Conservation (phyloP, 2,329 filamentous ascomycete genomes). For the Fusarium setosum region DNA sequence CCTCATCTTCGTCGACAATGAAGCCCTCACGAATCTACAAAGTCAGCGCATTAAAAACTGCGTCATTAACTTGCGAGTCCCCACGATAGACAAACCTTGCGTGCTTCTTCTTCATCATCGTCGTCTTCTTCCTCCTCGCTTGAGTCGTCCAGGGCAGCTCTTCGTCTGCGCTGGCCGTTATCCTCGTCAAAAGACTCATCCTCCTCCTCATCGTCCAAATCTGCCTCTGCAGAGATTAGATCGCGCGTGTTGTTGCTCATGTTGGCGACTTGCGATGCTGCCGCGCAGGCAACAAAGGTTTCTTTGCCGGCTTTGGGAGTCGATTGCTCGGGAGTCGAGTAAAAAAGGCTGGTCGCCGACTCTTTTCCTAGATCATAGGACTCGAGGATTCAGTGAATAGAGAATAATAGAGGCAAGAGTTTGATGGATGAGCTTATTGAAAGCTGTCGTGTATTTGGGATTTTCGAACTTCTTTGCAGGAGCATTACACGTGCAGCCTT, state of each 20-base stretch:
- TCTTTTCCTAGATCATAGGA: neutral
- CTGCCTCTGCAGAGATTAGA: constrained; percentile 86
- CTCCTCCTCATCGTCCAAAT: constrained; percentile 87
- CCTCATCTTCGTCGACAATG: constrained; percentile 92
- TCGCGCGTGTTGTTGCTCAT: constrained; percentile 77
- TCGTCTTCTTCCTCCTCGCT: constrained; percentile 94
- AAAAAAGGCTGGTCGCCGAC: neutral
- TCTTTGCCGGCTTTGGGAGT: constrained; percentile 22
- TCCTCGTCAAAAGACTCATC: constrained; percentile 87
- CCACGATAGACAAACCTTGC: constrained; percentile 66
- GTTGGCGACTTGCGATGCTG: constrained; percentile 47
- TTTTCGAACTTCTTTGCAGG: constrained; percentile 40
- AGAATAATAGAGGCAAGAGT: constrained; percentile 20
- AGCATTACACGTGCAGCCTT: constrained; percentile 44
- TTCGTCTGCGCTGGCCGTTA: constrained; percentile 68
- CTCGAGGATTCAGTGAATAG: constrained; percentile 5
- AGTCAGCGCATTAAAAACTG: constrained; percentile 22
- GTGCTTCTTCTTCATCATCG: constrained; percentile 87
- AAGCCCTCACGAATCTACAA: constrained; percentile 89
- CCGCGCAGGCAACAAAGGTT: constrained; percentile 42
- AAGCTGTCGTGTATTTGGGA: constrained; percentile 33
- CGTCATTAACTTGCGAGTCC: constrained; percentile 1
- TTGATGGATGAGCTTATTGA: constrained; percentile 17
- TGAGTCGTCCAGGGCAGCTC: constrained; percentile 75
- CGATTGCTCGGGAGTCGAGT: constrained; percentile 8